Evolutionary conservation across 306 rosid genomes (phyloP).

Genomic region (Quercus dentata): DNA sequence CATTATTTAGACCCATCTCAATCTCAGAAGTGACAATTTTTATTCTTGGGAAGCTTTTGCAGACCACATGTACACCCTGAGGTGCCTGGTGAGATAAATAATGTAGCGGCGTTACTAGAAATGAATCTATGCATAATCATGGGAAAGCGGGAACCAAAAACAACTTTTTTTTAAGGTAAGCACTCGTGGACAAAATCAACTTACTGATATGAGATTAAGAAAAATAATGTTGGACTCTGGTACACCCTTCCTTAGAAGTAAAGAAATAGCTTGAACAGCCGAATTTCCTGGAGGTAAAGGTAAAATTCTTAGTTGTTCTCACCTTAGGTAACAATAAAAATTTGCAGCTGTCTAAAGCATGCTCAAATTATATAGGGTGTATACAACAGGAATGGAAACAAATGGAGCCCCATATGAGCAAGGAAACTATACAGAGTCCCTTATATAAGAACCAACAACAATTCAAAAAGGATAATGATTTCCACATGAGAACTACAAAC

Average conservation of each 20-base stretch:
- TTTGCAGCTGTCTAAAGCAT: background rate
- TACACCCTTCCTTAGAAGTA: slow-evolving; percentile 78
- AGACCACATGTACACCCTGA: slow-evolving; percentile 85
- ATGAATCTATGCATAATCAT: background rate
- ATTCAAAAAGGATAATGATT: background rate
- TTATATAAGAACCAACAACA: background rate
- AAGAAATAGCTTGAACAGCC: slow-evolving; percentile 88
- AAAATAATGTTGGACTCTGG: slow-evolving; percentile 97
- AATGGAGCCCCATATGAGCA: background rate
- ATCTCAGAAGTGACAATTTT: slow-evolving; percentile 98
- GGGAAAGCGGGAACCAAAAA: slow-evolving; percentile 6
- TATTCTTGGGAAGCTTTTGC: slow-evolving; percentile 87
- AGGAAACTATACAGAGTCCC: background rate
- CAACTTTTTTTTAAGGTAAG: background rate
- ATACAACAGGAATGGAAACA: background rate
- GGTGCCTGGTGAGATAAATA: slow-evolving; percentile 68
- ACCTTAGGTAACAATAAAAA: background rate
- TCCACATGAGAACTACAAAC: slow-evolving; percentile 36
- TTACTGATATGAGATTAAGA: slow-evolving; percentile 95
- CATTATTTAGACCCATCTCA: slow-evolving; percentile 72
- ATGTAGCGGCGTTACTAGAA: background rate
- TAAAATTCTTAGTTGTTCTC: background rate
- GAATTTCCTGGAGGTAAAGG: slow-evolving; percentile 67
- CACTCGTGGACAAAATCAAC: slow-evolving; percentile 20
- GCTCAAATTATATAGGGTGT: background rate